Evolutionary conservation across 2,329 filamentous ascomycete species (phyloP), one percentile per base, ranked within the genome.

Genomic region (Cordyceps cateniannulata): DNA sequence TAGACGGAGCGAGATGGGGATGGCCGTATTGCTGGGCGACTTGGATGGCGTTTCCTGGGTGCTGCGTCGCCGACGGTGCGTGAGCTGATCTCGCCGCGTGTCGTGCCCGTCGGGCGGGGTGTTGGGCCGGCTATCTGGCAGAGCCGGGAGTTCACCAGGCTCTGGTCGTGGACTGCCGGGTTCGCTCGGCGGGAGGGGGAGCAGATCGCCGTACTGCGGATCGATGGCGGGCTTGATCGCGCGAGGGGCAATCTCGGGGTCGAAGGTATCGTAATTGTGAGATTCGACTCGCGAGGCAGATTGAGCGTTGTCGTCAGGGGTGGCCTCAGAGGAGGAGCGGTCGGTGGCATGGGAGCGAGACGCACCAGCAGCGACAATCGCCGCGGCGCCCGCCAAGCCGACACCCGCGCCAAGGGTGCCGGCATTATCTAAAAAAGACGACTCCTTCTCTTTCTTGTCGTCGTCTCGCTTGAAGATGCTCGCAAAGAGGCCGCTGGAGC

Each of bases 351-450:
- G 62, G 67, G 74, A 71, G 67, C 72, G 75, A 71, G 73, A 69
- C 66, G 70, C 69, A 68, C 73, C 69, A 68, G 74, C 71, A 68
- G 73, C 70, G 65, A 74, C 65, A 62, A 73, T 75, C 69, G 73
- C 74, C 65, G 74, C 78, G 71, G 76, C 78, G 73, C 79, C 78
- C 76, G 77, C 79, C 74, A 82, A 71, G 81, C 85, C 85, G 84
- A 77, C 85, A 87, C 84, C 84, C 79, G 81, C 82, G 84, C 84
- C 84, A 84, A 82, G 78, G 81, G 80, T 87, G 81, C 77, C 84
- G 84, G 85, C 82, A 80, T 82, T 84, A 87, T 75, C 85, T 87
- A 87, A 86, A 86, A 87, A 87, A 87, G 84, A 84, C 76, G 84
- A 84, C 76, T 80, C 73, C 72, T 76, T 75, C 64, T 71, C 68